These are phyloP conservation scores for Globisporangium takayamanum DNA, from an alignment of 352 stramenopile species.

Conservation along the genomic window DNA sequence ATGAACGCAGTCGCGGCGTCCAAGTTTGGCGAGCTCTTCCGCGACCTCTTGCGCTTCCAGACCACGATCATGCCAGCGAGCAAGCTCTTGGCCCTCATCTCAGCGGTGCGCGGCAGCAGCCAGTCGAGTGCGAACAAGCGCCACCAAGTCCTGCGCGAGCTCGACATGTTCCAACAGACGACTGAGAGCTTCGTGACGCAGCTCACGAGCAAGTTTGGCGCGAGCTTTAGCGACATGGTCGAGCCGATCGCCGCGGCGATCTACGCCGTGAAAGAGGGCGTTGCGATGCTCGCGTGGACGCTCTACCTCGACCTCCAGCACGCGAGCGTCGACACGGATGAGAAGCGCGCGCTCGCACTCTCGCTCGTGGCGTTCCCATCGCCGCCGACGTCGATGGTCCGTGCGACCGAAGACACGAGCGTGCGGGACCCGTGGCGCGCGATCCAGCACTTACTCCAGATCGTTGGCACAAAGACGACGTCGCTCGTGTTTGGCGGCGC, in stretches of 20 bases:
- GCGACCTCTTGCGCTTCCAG: slow-evolving; percentile 65
- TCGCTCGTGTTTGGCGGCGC: slow-evolving; percentile 39
- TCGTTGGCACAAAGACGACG: slow-evolving; percentile 31
- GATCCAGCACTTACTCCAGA: slow-evolving; percentile 57
- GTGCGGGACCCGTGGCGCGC: slow-evolving; percentile 54
- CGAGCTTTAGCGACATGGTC: slow-evolving; percentile 79
- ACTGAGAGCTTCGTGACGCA: slow-evolving; percentile 74
- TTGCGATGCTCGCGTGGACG: slow-evolving; percentile 64
- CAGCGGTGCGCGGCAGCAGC: slow-evolving; percentile 21
- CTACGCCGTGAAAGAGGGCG: slow-evolving; percentile 81
- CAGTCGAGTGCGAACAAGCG: slow-evolving; percentile 32
- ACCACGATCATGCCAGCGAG: slow-evolving; percentile 58
- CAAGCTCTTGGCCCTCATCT: slow-evolving; percentile 51
- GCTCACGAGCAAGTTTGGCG: slow-evolving; percentile 58
- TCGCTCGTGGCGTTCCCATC: slow-evolving; percentile 71
- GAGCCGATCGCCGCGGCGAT: slow-evolving; percentile 73
- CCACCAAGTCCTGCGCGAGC: slow-evolving; percentile 66
- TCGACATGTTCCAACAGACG: slow-evolving; percentile 88
- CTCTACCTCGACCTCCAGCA: slow-evolving; percentile 54
- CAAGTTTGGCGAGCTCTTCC: slow-evolving; percentile 72
- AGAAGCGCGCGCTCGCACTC: slow-evolving; percentile 45
- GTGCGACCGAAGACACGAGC: slow-evolving; percentile 1
- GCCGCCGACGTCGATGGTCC: slow-evolving; percentile 16
- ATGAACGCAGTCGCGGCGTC: slow-evolving; percentile 29
- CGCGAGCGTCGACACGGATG: slow-evolving; percentile 27